Conservation (phyloP, 2,329 filamentous ascomycete genomes). For the Colletotrichum sp. region DNA sequence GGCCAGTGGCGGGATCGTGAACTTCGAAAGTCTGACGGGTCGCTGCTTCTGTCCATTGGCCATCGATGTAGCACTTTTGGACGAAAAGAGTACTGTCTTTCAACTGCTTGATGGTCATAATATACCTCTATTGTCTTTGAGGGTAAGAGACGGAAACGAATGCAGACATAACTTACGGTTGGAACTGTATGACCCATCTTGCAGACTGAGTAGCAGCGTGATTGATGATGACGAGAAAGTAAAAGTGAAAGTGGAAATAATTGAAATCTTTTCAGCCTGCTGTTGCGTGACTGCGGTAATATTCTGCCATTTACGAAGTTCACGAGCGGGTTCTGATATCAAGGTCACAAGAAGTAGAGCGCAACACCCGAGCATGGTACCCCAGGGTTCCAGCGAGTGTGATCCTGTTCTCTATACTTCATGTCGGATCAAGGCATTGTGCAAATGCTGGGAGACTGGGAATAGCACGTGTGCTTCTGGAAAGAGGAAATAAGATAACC, state of each 20-base stretch:
- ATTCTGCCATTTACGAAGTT: background rate
- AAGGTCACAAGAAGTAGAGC: background rate
- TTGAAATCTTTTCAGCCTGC: background rate
- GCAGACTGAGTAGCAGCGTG: background rate
- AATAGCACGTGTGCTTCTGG: background rate
- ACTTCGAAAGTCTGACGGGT: conserved; percentile 94
- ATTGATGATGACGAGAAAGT: background rate
- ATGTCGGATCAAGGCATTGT: background rate
- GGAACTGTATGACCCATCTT: background rate
- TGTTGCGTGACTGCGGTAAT: background rate
- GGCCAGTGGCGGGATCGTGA: conserved; percentile 80
- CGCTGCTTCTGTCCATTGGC: conserved; percentile 84
- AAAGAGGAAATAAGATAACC: background rate
- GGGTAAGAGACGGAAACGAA: background rate
- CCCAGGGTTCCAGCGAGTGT: background rate
- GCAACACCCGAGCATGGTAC: background rate
- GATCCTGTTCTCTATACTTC: background rate
- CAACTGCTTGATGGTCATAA: background rate
- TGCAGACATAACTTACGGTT: background rate
- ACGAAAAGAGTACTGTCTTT: background rate
- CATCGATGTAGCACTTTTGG: conserved; percentile 79
- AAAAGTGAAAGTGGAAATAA: background rate
- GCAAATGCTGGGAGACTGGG: background rate
- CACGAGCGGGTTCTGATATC: background rate
- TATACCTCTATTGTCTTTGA: background rate